phyloP scores from a whole-genome alignment of 148 eudicot genomes.

The Chenopodium album region DNA sequence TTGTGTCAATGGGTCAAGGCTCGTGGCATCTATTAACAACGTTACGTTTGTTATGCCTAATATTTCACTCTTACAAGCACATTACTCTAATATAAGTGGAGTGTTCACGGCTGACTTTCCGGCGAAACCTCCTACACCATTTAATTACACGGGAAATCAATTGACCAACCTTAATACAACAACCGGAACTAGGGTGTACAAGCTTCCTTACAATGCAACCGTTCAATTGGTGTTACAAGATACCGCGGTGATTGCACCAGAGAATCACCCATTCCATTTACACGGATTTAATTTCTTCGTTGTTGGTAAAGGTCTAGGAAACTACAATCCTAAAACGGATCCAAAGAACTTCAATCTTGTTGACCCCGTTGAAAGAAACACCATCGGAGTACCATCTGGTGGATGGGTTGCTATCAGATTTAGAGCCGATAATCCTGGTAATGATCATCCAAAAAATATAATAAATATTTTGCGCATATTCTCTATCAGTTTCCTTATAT shows the following conservation, averaged over 20 bases:
- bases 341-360: conserved; percentile 46
- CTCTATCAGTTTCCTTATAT: background rate
- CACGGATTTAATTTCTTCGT: conserved; percentile 56
- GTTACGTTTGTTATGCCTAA: conserved; percentile 57
- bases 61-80: conserved; percentile 53
- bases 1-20: conserved; percentile 43
- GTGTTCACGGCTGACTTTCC: conserved; percentile 66
- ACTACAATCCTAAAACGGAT: conserved; percentile 41
- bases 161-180: conserved; percentile 32
- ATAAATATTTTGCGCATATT: too few relatives aligned
- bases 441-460: background rate
- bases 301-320: conserved; percentile 50
- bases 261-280: conserved; percentile 53
- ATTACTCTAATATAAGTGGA: conserved; percentile 43
- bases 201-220: conserved; percentile 43
- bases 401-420: conserved; percentile 59
- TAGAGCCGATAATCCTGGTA: conserved; percentile 61
- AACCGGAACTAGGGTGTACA: conserved; percentile 46
- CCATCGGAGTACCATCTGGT: conserved; percentile 45
- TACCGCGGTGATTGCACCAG: conserved; percentile 44
- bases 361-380: conserved; percentile 56
- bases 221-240: conserved; percentile 53
- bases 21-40: conserved; percentile 57
- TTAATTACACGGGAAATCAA: conserved; percentile 43
- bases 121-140: conserved; percentile 34